Percentiles rank a stretch among this genome's conserved stretches.
Conservation (phyloP, 176 grass and related monocot genomes). For the Tillandsia fasciculata region DNA sequence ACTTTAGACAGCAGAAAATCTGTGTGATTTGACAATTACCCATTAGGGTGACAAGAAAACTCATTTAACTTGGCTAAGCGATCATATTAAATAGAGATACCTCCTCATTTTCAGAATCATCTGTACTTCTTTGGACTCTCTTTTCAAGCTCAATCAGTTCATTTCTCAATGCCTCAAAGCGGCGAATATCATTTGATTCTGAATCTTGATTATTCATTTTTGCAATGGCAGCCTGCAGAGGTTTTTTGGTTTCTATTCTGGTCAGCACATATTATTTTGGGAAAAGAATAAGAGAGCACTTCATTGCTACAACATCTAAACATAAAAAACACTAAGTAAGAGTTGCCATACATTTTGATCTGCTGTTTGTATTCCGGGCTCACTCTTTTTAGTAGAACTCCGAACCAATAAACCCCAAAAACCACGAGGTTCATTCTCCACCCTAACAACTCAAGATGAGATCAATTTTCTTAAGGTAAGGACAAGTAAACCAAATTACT, state of each 20-base stretch:
- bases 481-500: background rate
- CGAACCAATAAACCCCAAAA: constrained; percentile 53
- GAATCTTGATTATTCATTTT: constrained; percentile 40
- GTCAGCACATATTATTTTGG: background rate
- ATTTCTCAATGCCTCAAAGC: constrained; percentile 65
- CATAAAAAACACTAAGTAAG: background rate
- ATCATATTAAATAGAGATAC: constrained; percentile 37
- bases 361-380: constrained; percentile 20
- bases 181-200: constrained; percentile 54
- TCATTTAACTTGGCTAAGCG: background rate
- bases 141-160: constrained; percentile 88
- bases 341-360: constrained; percentile 47
- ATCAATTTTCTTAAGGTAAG: background rate
- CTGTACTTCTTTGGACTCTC: constrained; percentile 76
- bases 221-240: constrained; percentile 29
- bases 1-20: too few relatives aligned
- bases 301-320: background rate
- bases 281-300: constrained; percentile 5
- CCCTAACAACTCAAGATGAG: constrained; percentile 13
- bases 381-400: constrained; percentile 29
- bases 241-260: background rate
- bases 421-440: constrained; percentile 46
- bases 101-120: constrained; percentile 45
- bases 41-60: background rate
- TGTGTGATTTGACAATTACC: too few relatives aligned